phyloP scores from a whole-genome alignment of 768 basidiomycete genomes.

The Chlorophyllum brunneum region DNA sequence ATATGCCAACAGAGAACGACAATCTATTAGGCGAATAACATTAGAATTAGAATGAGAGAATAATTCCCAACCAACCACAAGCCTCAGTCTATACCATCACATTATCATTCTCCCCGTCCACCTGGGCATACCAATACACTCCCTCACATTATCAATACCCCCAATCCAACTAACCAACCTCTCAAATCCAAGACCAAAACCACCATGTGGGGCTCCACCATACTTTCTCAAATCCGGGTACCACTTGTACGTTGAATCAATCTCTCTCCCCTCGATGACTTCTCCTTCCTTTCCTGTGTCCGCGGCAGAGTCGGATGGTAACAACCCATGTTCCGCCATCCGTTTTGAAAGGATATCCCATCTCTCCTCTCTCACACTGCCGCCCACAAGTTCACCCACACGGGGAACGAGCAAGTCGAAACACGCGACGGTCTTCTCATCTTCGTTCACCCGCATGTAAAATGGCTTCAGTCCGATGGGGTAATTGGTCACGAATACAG shows the following conservation, averaged over 20 bases:
- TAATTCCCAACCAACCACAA: too few species aligned
- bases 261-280: neutral
- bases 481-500: slow-evolving; percentile 92
- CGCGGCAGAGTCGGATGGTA: slow-evolving; percentile 30
- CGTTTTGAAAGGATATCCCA: slow-evolving; percentile 42
- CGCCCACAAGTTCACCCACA: slow-evolving; percentile 88
- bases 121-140: slow-evolving; percentile 89
- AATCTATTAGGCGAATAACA: too few species aligned
- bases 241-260: slow-evolving; percentile 43
- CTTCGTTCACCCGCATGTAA: slow-evolving; percentile 82
- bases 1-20: too few species aligned
- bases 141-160: slow-evolving; percentile 87
- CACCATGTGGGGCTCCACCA: slow-evolving; percentile 89
- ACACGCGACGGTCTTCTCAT: slow-evolving; percentile 66
- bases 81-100: slow-evolving; percentile 32
- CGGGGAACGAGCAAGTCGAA: slow-evolving; percentile 91
- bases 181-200: slow-evolving; percentile 96
- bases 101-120: slow-evolving; percentile 80
- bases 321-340: slow-evolving; percentile 39
- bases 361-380: slow-evolving; percentile 85
- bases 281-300: too few species aligned
- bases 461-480: slow-evolving; percentile 85
- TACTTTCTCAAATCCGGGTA: slow-evolving; percentile 82
- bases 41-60: too few species aligned
- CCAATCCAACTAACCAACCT: slow-evolving; percentile 83